Conservation (phyloP, 352 stramenopile genomes). For the Globisporangium cederbergense region DNA sequence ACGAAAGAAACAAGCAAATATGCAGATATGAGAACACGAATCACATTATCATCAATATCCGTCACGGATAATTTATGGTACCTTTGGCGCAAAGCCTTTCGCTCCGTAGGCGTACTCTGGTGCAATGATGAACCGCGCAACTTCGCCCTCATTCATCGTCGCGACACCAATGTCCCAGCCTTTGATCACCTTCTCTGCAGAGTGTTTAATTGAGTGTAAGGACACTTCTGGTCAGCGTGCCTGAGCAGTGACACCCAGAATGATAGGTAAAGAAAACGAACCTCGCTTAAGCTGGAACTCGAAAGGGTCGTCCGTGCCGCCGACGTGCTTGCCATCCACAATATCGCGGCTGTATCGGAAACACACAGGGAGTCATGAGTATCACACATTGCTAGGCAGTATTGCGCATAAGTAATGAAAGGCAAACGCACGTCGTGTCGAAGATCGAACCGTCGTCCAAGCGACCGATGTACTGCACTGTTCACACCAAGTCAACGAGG, state of each 20-base stretch:
- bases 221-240: not conserved
- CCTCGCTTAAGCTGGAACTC: slow-evolving; percentile 81
- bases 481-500: not conserved
- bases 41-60: not conserved
- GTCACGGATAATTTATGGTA: not conserved
- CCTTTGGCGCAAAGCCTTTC: slow-evolving; percentile 77
- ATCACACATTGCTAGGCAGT: not conserved
- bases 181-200: slow-evolving; percentile 82
- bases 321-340: slow-evolving; percentile 76
- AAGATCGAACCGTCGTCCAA: slow-evolving; percentile 85
- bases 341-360: slow-evolving; percentile 52
- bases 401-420: not conserved
- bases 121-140: slow-evolving; percentile 82
- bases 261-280: slow-evolving; percentile 19
- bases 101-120: slow-evolving; percentile 78
- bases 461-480: slow-evolving; percentile 82
- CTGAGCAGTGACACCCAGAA: not conserved
- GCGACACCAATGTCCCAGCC: slow-evolving; percentile 83
- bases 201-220: not conserved
- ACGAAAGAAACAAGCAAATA: not conserved
- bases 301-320: slow-evolving; percentile 80
- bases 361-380: not conserved
- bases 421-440: slow-evolving; percentile 63
- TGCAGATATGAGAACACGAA: not conserved
- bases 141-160: slow-evolving; percentile 74